Evolutionary conservation across 805 yeast genomes (phyloP).

Genomic region (Ogataea corticis): DNA sequence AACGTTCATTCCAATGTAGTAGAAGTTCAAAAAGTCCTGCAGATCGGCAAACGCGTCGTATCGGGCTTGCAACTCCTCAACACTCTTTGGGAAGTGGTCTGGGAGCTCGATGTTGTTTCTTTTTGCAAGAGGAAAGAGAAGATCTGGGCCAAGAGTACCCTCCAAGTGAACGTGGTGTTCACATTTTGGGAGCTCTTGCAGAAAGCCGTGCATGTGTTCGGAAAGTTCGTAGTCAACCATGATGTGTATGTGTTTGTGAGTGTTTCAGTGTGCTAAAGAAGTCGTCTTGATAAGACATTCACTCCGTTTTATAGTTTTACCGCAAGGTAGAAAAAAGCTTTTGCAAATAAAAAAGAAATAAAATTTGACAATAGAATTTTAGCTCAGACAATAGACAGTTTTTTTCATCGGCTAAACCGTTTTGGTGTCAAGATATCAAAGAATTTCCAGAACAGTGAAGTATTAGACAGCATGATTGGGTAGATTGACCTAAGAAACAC

Average conservation of each 20-base stretch:
- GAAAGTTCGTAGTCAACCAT: constrained; percentile 33
- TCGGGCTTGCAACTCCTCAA: constrained; percentile 56
- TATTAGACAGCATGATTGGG: no score
- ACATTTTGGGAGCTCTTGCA: constrained; percentile 77
- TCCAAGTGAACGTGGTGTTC: constrained; percentile 86
- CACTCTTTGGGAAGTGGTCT: constrained; percentile 56
- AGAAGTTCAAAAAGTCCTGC: constrained; percentile 76
- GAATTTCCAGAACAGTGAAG: no score
- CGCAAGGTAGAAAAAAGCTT: not conserved
- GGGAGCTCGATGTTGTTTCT: constrained; percentile 67
- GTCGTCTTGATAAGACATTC: not conserved
- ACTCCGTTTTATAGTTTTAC: not conserved
- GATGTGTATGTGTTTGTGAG: not conserved
- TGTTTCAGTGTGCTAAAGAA: not conserved
- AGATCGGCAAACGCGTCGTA: constrained; percentile 64
- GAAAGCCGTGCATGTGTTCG: constrained; percentile 47
- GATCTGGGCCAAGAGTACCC: constrained; percentile 78
- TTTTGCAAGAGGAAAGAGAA: constrained; percentile 66
- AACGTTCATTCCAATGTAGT: constrained; percentile 82
- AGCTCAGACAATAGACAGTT: no score
- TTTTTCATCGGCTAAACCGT: not conserved
- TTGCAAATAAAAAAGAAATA: constrained; percentile 2
- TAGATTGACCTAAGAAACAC: no score
- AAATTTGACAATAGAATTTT: not conserved
- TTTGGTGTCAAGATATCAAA: no score